A percentile compares a stretch with the other conserved stretches of the same genome.
phyloP scores from a whole-genome alignment of 2,329 filamentous ascomycete species.

The Diaporthe capsici region DNA sequence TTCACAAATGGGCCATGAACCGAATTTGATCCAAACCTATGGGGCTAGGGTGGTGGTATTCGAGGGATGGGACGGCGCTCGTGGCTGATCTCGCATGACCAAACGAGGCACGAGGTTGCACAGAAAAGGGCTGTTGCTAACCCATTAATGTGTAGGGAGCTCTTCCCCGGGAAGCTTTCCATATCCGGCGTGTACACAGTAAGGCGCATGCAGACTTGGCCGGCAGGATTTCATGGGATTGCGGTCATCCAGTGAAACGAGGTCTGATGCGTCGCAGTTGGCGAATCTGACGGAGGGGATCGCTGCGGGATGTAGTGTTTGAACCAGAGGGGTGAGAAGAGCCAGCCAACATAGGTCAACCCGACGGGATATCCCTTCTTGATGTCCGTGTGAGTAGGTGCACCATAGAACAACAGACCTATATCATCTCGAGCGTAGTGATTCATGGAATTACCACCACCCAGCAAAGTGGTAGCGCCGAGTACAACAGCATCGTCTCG shows the following conservation, averaged over 20 bases:
- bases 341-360: neutral
- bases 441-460: slow-evolving; percentile 1
- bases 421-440: neutral
- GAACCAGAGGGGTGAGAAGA: neutral
- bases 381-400: neutral
- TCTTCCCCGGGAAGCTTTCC: slow-evolving; percentile 11
- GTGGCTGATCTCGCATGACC: slow-evolving; percentile 40
- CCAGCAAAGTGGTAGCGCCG: slow-evolving; percentile 34
- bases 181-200: slow-evolving; percentile 21
- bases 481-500: slow-evolving; percentile 35
- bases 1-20: slow-evolving; percentile 30
- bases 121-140: slow-evolving; percentile 27
- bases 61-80: slow-evolving; percentile 32
- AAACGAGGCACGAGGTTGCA: slow-evolving; percentile 32
- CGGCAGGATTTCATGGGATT: slow-evolving; percentile 22
- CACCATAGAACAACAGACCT: slow-evolving; percentile 16
- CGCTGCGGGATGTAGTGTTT: slow-evolving; percentile 18
- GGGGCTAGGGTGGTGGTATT: slow-evolving; percentile 34
- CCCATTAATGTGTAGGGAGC: slow-evolving; percentile 3
- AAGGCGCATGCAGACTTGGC: slow-evolving; percentile 19
- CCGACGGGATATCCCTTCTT: neutral
- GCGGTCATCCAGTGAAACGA: slow-evolving; percentile 14
- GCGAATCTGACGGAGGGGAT: slow-evolving; percentile 16
- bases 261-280: slow-evolving; percentile 13
- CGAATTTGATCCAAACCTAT: slow-evolving; percentile 31